Conservation (phyloP, 129 eudicot species). For the Oenanthe sinensis region DNA sequence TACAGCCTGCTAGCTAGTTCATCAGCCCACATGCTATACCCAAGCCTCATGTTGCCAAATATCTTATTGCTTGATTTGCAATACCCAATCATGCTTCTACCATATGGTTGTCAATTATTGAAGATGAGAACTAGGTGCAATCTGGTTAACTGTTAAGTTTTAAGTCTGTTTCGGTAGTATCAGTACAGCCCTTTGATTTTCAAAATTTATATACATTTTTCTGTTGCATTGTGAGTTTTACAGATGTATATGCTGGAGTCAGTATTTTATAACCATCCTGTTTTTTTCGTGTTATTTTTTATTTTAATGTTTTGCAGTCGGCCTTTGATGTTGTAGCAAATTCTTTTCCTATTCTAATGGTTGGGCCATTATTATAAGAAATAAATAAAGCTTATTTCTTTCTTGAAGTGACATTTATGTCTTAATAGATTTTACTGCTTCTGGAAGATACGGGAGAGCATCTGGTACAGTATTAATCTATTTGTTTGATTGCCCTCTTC, state of each 20-base stretch:
- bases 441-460: background rate
- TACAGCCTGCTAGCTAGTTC: slow-evolving; percentile 37
- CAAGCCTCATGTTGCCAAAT: background rate
- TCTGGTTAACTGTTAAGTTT: slow-evolving; percentile 2
- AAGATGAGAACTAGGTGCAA: background rate
- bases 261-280: background rate
- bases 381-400: background rate
- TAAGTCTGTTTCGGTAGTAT: background rate
- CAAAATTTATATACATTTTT: too few species aligned
- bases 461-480: background rate
- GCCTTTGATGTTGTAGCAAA: slow-evolving; percentile 2
- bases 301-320: background rate
- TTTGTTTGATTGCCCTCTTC: background rate
- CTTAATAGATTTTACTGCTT: background rate
- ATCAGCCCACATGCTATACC: background rate
- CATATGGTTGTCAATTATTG: too few species aligned
- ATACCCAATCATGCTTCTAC: background rate
- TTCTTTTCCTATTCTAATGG: background rate
- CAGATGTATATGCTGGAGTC: slow-evolving; percentile 7
- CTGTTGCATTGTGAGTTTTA: background rate
- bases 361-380: background rate
- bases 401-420: background rate
- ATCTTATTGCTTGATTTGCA: background rate
- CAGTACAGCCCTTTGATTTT: background rate
- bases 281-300: background rate